Base-by-base conservation (phyloP, 257 asterid species). In the Nicotiana sylvestris region DNA sequence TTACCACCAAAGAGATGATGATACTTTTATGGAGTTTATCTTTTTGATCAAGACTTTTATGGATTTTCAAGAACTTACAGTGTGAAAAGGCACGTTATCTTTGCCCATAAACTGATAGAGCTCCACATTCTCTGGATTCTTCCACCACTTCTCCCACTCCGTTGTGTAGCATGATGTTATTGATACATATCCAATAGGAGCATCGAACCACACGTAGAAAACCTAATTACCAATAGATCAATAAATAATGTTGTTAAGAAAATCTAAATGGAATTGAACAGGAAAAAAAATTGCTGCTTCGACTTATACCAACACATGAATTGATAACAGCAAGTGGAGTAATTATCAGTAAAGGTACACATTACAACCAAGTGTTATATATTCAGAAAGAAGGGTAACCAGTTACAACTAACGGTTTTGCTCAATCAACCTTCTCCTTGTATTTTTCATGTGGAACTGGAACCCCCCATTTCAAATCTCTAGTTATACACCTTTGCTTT, bases 111-210 rank as follows among this genome's bases (percentile, higher is more conserved):
- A 95, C 86, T 93, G 98, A 89, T 89, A 93, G 68, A 95, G 91
- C 85, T 95, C 98, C 87, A 95, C 99, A 83, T 93, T 68, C 79
- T 95, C 93, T 80, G 99, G 98, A 87, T 95, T 90, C 91, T 95
- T 93, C 99, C 99, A 95, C 99, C 99, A 95, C 86, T 93, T 91
- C 76, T 93, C 97, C 99, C 98, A 95, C 80, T 93, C 97, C 9
- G 95, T 78, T 30, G 99, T 95, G 89, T 93, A 92, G 90, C 99
- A 93, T 65, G 94, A 74, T 77, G 97, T 93, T 87, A 95, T 95
- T 29, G 99, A 95, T 77, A 92, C 91, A 80, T 95, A 95, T 67
- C 99, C 99, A 85, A 95, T 92, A 64, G 99, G 99, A 53, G 99
- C 97, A 87, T 95, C 99, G 83, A 92, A 95, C 99, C 99, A 95